These are phyloP conservation scores for Mycena maculata DNA, from an alignment of 768 basidiomycete species.

Conservation along the genomic window DNA sequence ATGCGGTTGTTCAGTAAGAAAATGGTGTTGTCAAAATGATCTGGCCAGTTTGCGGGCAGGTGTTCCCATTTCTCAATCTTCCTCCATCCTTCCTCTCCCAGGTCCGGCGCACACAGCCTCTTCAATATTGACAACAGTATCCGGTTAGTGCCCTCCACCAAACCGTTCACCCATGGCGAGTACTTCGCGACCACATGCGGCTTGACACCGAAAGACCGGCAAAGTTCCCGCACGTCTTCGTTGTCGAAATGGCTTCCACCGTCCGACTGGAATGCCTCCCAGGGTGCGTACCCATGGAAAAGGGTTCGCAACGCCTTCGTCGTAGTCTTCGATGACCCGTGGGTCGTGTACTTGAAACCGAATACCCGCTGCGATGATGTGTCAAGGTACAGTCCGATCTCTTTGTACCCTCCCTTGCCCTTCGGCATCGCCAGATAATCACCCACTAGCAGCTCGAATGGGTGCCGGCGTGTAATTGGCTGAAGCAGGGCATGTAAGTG, in stretches of 20 bases:
- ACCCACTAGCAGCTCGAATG: background rate
- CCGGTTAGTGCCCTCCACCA: slow-evolving; percentile 45
- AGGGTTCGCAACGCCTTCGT: background rate
- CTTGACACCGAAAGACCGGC: slow-evolving; percentile 15
- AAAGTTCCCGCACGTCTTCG: slow-evolving; percentile 28
- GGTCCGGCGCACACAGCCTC: no score
- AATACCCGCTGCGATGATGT: background rate
- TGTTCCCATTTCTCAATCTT: no score
- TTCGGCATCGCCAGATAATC: background rate
- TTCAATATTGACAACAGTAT: no score
- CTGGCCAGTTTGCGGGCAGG: no score
- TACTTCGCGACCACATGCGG: slow-evolving; percentile 12
- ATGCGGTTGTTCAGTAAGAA: no score
- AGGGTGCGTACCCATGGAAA: background rate
- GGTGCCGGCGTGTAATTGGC: background rate
- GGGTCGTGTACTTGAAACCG: background rate
- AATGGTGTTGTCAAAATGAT: no score
- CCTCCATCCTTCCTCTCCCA: no score
- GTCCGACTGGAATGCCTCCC: slow-evolving; percentile 23
- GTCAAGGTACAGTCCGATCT: background rate
- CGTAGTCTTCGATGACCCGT: background rate
- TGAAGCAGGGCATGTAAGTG: background rate
- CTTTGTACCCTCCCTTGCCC: background rate
- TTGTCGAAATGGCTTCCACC: slow-evolving; percentile 40
- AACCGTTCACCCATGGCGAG: background rate